phyloP scores from a whole-genome alignment of 2,329 filamentous ascomycete genomes.

The Ophiostoma sp. region DNA sequence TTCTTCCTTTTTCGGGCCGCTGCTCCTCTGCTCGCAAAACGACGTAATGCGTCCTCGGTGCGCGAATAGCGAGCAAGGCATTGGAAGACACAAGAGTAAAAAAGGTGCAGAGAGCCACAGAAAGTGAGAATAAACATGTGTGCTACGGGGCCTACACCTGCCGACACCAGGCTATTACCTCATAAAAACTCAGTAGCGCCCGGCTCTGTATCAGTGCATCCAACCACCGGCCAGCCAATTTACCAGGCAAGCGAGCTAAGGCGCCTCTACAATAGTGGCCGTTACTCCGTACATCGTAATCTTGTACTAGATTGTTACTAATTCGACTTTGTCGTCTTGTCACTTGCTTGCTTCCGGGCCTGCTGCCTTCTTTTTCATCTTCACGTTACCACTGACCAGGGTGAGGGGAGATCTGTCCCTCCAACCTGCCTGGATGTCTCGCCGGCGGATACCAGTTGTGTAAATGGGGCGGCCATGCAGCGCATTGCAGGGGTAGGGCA shows the following conservation, averaged over 20 bases:
- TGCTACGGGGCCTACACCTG: not conserved
- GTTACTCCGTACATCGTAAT: not conserved
- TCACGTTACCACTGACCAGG: slow-evolving; percentile 1
- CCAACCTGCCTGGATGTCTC: not conserved
- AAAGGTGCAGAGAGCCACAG: not conserved
- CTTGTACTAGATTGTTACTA: not conserved
- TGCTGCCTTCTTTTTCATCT: slow-evolving; percentile 8
- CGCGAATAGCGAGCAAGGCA: slow-evolving; percentile 8
- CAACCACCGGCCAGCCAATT: slow-evolving; percentile 6
- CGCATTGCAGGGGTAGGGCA: not conserved
- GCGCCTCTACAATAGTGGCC: not conserved
- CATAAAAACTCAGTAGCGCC: slow-evolving; percentile 9
- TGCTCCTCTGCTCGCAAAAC: slow-evolving; percentile 1
- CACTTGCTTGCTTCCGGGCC: slow-evolving; percentile 2
- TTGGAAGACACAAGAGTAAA: not conserved
- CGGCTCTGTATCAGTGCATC: not conserved
- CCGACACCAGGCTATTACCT: not conserved
- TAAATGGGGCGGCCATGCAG: slow-evolving; percentile 10
- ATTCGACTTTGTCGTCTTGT: slow-evolving; percentile 9
- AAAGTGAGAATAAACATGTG: slow-evolving; percentile 7
- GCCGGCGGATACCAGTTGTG: not conserved
- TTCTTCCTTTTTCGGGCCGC: slow-evolving; percentile 12
- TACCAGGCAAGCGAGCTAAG: not conserved
- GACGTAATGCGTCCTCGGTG: not conserved
- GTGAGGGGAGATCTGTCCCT: slow-evolving; percentile 12